Conservation (phyloP, 2,329 filamentous ascomycete genomes). For the Pochonia chlamydosporia region DNA sequence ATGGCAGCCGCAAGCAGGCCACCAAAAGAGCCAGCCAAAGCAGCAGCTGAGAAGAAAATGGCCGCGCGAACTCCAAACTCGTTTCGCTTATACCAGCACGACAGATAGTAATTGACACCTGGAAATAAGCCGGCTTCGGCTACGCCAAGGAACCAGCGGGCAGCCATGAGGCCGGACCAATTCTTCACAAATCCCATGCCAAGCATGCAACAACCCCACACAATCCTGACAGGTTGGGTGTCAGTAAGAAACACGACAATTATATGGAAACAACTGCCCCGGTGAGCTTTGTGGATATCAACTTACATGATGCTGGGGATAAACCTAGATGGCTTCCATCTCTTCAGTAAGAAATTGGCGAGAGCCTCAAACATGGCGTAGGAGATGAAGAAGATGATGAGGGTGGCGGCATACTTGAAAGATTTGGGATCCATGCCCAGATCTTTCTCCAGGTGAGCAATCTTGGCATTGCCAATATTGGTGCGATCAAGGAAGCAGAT, state of each 20-base stretch:
- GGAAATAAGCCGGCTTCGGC: constrained; percentile 72
- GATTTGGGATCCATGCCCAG: constrained; percentile 51
- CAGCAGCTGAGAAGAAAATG: constrained; percentile 79
- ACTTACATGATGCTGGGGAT: constrained; percentile 73
- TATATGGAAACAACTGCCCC: background rate
- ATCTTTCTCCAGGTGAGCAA: constrained; percentile 38
- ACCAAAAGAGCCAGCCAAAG: constrained; percentile 72
- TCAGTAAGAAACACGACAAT: background rate
- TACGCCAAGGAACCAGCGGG: constrained; percentile 66
- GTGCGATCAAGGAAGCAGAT: constrained; percentile 71
- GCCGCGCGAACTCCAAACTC: constrained; percentile 78
- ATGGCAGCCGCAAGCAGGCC: constrained; percentile 69
- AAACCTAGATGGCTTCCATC: constrained; percentile 69
- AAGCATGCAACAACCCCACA: constrained; percentile 65
- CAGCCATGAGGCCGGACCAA: constrained; percentile 60
- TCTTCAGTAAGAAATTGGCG: constrained; percentile 77
- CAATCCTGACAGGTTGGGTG: constrained; percentile 32
- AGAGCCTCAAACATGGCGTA: constrained; percentile 75
- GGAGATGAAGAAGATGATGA: constrained; percentile 83
- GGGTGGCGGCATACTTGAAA: constrained; percentile 63
- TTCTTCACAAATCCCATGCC: constrained; percentile 62
- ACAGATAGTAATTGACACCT: constrained; percentile 73
- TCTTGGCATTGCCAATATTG: constrained; percentile 69
- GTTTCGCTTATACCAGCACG: constrained; percentile 75
- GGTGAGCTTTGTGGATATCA: background rate